Evolutionary conservation across 2,329 filamentous ascomycete genomes (phyloP), one percentile per base, ranked within the genome.

Genomic region (Scedosporium aurantiacum): DNA sequence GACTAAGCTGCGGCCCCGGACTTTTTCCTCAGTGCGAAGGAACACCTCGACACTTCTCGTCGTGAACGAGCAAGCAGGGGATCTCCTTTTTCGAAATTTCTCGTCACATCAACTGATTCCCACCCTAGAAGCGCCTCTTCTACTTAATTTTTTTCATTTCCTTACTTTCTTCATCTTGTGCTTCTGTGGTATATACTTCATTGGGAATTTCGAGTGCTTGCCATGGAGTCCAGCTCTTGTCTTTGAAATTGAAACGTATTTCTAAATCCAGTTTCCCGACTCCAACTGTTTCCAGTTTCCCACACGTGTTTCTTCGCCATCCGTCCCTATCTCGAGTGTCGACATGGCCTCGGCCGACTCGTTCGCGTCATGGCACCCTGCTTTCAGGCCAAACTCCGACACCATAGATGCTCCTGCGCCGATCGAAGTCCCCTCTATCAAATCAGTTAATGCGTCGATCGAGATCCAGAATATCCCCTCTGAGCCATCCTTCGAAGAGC

Each of bases 311-410:
- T 60, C 43, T 21, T 41, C 18, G 25, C 21, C 47, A 60, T 54
- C 23, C 18, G 18, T 23, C 50, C 50, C 50, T 54, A 23, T 54
- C 18, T 12, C 32, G 32, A 54, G 8, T 32, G 18, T 58, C 60
- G 52, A 57, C n/a, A 80, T 81, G 78, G 65, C 75, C 61, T 74
- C 75, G 61, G 73, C 76, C 69, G 71, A 72, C 64, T 70, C 74
- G 54, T 72, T 69, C 66, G 72, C 75, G 64, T 74, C 77, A 62
- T 81, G 79, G 79, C 74, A 82, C 72, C 79, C 79, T 62, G 79
- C 80, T 57, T 71, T 77, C 68, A 79, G 78, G 78, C 79, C 79
- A 63, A 74, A 81, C 67, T 69, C 71, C 61, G 21, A 54, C 12
- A 4, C 54, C 32, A 32, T 23, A 32, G 54, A 57, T 57, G 16